These are phyloP conservation scores for Camellia lanceoleosa DNA, from an alignment of 148 eudicot species.

Conservation along the genomic window DNA sequence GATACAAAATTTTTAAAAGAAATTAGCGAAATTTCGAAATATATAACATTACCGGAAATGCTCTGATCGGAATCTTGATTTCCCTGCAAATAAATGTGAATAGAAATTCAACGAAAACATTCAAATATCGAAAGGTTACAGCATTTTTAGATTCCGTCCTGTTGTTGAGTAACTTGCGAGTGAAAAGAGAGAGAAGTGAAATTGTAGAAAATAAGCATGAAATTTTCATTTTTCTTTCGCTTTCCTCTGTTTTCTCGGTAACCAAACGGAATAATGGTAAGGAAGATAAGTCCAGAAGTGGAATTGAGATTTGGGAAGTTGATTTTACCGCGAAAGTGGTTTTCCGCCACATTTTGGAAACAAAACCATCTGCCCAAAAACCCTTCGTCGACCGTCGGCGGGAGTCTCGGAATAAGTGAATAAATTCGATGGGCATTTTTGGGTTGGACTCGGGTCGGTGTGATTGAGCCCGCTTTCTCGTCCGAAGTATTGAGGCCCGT, in stretches of 20 bases:
- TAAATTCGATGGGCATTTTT: background rate
- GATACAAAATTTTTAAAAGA: background rate
- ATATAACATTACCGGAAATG: conserved; percentile 45
- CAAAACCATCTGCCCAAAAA: background rate
- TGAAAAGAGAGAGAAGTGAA: background rate
- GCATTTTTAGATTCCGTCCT: background rate
- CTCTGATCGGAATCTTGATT: conserved; percentile 60
- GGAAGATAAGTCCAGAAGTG: background rate
- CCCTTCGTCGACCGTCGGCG: background rate
- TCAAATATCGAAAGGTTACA: background rate
- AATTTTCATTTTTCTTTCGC: background rate
- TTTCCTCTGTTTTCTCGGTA: background rate
- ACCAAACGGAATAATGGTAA: background rate
- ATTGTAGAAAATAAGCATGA: background rate
- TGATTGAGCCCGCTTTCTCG: background rate
- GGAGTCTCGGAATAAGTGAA: background rate
- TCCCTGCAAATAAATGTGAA: conserved; percentile 23
- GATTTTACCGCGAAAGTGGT: conserved; percentile 18
- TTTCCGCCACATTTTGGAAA: conserved; percentile 19
- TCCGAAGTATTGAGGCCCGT: too few species aligned
- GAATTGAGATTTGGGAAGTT: background rate
- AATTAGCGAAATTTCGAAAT: background rate
- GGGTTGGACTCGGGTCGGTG: background rate
- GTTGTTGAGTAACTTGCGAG: background rate
- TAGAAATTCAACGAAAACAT: background rate